These are phyloP conservation scores for Vanderwaltozyma yarrowii DNA, from an alignment of 805 yeast genomes.

Conservation along the genomic window DNA sequence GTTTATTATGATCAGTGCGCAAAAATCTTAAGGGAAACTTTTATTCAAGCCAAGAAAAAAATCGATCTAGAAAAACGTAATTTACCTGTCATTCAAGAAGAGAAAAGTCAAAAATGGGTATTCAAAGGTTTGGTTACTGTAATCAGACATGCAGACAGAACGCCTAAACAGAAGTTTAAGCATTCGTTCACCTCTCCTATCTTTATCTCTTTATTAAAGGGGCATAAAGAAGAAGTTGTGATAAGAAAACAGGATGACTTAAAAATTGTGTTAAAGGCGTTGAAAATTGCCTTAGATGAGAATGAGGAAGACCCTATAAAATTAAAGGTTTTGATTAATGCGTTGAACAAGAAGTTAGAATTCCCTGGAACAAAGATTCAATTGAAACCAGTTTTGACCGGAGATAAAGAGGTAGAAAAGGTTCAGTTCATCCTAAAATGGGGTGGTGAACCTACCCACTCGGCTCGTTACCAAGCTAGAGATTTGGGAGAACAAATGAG, in stretches of 20 bases:
- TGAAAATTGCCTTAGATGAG: constrained; percentile 68
- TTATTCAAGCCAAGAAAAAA: constrained; percentile 48
- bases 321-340: constrained; percentile 62
- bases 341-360: constrained; percentile 77
- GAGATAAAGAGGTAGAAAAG: constrained; percentile 71
- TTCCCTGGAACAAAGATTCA: constrained; percentile 97
- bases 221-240: constrained; percentile 92
- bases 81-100: constrained; percentile 30
- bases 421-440: constrained; percentile 93
- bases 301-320: constrained; percentile 73
- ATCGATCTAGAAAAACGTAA: constrained; percentile 33
- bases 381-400: constrained; percentile 73
- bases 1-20: constrained; percentile 82
- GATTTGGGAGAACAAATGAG: constrained; percentile 95
- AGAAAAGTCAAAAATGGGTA: constrained; percentile 77
- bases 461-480: constrained; percentile 86
- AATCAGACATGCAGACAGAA: constrained; percentile 94
- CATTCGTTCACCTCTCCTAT: constrained; percentile 85
- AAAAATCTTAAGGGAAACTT: constrained; percentile 61
- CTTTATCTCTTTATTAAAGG: constrained; percentile 78
- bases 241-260: constrained; percentile 84
- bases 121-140: constrained; percentile 88
- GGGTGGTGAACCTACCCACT: constrained; percentile 99
- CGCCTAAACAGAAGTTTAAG: constrained; percentile 96
- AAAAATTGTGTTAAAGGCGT: constrained; percentile 75